These are phyloP conservation scores for Graphiopsis chlorocephala DNA, from an alignment of 2,329 filamentous ascomycete genomes.

Conservation along the genomic window DNA sequence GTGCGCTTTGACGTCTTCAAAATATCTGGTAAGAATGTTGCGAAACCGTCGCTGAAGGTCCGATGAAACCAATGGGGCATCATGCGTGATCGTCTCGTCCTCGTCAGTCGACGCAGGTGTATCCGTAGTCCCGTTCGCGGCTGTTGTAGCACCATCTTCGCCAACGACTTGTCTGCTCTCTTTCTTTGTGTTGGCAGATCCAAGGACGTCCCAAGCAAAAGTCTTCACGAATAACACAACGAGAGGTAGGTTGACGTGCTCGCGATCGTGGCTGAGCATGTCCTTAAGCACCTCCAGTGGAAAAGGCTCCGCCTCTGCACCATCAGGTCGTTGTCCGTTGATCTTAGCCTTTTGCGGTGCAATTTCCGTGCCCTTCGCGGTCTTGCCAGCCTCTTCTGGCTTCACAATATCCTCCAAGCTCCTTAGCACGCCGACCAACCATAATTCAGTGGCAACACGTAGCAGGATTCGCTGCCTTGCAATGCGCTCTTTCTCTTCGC, in stretches of 20 bases:
- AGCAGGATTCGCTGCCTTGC: slow-evolving; percentile 80
- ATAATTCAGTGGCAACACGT: slow-evolving; percentile 89
- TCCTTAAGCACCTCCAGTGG: slow-evolving; percentile 98
- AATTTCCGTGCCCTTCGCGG: slow-evolving; percentile 52
- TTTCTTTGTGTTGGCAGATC: slow-evolving; percentile 66
- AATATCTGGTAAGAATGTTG: slow-evolving; percentile 80
- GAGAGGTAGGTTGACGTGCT: slow-evolving; percentile 85
- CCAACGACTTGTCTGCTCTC: slow-evolving; percentile 83
- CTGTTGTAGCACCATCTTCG: slow-evolving; percentile 69
- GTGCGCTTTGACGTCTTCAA: slow-evolving; percentile 88
- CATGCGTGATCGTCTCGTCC: slow-evolving; percentile 51
- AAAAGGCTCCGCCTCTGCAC: slow-evolving; percentile 80
- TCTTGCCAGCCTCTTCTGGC: slow-evolving; percentile 62
- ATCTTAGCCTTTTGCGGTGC: slow-evolving; percentile 61
- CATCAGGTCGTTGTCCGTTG: slow-evolving; percentile 54
- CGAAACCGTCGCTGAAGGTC: slow-evolving; percentile 83
- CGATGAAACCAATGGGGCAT: slow-evolving; percentile 67
- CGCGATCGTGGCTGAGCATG: slow-evolving; percentile 85
- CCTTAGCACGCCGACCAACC: slow-evolving; percentile 84
- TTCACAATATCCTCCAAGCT: slow-evolving; percentile 70
- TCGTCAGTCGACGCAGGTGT: slow-evolving; percentile 52
- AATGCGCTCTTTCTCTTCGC: slow-evolving; percentile 92
- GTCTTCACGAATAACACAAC: slow-evolving; percentile 95
- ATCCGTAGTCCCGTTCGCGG: slow-evolving; percentile 51
- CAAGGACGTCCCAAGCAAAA: slow-evolving; percentile 93